These are phyloP conservation scores for Starmerella apicola DNA, from an alignment of 805 yeast genomes.

Conservation along the genomic window DNA sequence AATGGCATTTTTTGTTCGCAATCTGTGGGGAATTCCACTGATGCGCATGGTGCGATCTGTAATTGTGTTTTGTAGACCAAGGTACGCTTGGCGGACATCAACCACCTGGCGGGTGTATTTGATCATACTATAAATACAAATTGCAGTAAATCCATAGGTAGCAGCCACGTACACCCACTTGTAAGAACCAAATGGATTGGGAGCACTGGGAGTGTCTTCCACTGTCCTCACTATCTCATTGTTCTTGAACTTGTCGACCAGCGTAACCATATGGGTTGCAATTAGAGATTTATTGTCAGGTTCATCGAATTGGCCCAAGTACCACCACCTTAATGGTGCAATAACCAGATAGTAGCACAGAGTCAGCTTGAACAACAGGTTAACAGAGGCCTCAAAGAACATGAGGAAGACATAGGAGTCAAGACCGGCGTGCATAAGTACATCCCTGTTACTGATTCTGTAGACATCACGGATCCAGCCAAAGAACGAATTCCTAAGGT, in stretches of 20 bases:
- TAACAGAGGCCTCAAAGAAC: conserved; percentile 80
- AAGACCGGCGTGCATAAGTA: conserved; percentile 79
- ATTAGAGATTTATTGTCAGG: background rate
- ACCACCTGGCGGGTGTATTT: conserved; percentile 62
- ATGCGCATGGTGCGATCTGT: conserved; percentile 84
- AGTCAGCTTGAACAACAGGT: conserved; percentile 50
- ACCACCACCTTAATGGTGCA: conserved; percentile 73
- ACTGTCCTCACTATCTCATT: no score
- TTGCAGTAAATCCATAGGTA: conserved; percentile 72
- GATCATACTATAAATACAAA: conserved; percentile 33
- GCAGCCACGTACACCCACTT: conserved; percentile 80
- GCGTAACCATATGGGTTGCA: background rate
- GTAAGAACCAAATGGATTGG: conserved; percentile 29
- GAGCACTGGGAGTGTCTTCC: conserved; percentile 1
- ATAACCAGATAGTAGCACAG: conserved; percentile 61
- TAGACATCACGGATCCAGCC: conserved; percentile 71
- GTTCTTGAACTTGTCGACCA: background rate
- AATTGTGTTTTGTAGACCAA: conserved; percentile 77
- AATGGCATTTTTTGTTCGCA: conserved; percentile 59
- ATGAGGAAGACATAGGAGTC: conserved; percentile 89
- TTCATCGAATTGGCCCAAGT: conserved; percentile 65
- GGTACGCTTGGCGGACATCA: conserved; percentile 59
- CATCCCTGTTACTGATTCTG: conserved; percentile 55
- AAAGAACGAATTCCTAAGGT: conserved; percentile 41
- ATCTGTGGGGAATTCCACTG: conserved; percentile 76